phyloP scores from a whole-genome alignment of 495 filamentous ascomycete species.

The Pseudomonodictys pantanalensis region DNA sequence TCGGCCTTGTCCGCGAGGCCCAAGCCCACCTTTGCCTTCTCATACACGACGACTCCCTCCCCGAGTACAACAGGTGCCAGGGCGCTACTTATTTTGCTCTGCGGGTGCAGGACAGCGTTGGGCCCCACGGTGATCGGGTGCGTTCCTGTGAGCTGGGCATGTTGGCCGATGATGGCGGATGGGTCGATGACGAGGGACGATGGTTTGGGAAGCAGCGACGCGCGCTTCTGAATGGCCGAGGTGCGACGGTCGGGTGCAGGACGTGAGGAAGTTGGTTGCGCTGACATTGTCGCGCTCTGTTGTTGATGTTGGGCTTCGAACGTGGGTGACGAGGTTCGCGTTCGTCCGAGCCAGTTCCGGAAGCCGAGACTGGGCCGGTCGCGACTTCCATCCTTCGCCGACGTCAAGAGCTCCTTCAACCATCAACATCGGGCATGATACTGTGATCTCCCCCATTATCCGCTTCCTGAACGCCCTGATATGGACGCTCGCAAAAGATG shows the following conservation, averaged over 20 bases:
- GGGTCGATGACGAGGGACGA: slow-evolving; percentile 65
- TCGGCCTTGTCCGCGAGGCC: slow-evolving; percentile 39
- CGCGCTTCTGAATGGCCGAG: slow-evolving; percentile 24
- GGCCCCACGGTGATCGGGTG: slow-evolving; percentile 68
- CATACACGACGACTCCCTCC: slow-evolving; percentile 70
- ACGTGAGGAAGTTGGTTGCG: slow-evolving; percentile 20
- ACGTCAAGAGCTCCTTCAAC: no score
- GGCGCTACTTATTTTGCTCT: slow-evolving; percentile 64
- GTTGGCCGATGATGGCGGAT: slow-evolving; percentile 69
- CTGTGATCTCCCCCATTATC: no score
- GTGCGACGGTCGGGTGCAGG: slow-evolving; percentile 17
- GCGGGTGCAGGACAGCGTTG: slow-evolving; percentile 79
- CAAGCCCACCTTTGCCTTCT: slow-evolving; percentile 49
- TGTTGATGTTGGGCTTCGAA: no score
- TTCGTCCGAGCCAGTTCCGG: no score
- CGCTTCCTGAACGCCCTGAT: no score
- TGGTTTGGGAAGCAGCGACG: slow-evolving; percentile 49
- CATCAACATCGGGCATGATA: no score
- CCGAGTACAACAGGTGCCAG: slow-evolving; percentile 71
- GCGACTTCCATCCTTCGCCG: no score
- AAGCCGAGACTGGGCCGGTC: no score
- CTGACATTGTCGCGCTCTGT: slow-evolving; percentile 13
- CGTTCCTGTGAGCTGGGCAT: slow-evolving; percentile 67
- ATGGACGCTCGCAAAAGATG: no score
- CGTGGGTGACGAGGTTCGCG: no score